Evolutionary conservation across 2,329 filamentous ascomycete species (phyloP), one percentile per base, ranked within the genome.

Genomic region (Diaporthe ilicicola): DNA sequence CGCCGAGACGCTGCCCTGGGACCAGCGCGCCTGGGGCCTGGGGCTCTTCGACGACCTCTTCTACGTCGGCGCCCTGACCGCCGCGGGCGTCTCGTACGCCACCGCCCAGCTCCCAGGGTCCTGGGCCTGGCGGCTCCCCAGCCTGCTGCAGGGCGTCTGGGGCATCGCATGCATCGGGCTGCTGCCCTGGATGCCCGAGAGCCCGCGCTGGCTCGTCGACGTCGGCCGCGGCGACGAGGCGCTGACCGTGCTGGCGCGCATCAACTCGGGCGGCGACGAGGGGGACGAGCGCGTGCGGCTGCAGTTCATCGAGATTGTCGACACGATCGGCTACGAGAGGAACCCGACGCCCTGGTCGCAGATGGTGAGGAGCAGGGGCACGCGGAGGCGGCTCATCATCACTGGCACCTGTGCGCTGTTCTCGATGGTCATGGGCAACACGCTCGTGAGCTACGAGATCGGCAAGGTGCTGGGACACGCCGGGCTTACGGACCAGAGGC

Each of bases 1-100:
- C 3, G 82, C 82, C 1, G 87, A 89, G 76, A 84, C 83, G 0
- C 84, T 86, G 64, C 81, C 85, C 0, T 81, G 76, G 71, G 75
- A 79, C 13, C 85, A 81, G 78, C 79, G 84, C 19, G 82, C 80
- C 12, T 84, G 82, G 81, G 82, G 81, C 1, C 77, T 83, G 1
- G 83, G 81, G 0, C 39, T 84, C 10, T 55, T 77, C 2, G 77
- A 77, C 59, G 77, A 79, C 69, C 77, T 77, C 51, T 79, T 76
- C 72, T 79, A 79, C 61, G 77, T 79, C 27, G 82, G 69, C 12
- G 69, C 59, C 17, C 76, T 87, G 6, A 81, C 86, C 34, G 84
- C 84, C 0, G 83, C 85, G 6, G 84, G 83, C 8, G 80, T 87
- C 55, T 86, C 83, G 4, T 80, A 80, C 17, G 82, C 82, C 0